A percentile compares a stretch with the other conserved stretches of the same genome.
phyloP scores from a whole-genome alignment of 202 grass and related monocot genomes.

The Schoenoplectus triqueter region DNA sequence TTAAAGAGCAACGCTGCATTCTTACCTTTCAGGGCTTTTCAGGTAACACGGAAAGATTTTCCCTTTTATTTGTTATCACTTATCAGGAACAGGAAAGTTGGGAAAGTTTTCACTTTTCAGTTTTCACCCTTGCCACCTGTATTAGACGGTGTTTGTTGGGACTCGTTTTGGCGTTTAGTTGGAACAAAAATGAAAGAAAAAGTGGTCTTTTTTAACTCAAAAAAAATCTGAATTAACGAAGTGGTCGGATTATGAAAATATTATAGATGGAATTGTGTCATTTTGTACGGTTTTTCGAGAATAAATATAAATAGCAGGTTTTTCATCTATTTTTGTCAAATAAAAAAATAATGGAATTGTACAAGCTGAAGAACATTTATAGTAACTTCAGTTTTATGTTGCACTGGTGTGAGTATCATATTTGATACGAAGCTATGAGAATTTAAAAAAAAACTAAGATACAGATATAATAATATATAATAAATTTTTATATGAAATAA shows the following conservation, averaged over 20 bases:
- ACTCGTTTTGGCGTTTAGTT: neutral
- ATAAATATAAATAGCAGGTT: too few species aligned
- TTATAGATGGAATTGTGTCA: neutral
- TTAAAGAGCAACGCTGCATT: conserved; percentile 6
- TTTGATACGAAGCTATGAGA: too few species aligned
- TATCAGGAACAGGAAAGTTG: neutral
- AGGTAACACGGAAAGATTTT: neutral
- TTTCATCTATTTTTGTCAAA: too few species aligned
- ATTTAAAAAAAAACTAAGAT: too few species aligned
- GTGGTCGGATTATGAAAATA: neutral
- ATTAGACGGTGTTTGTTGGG: neutral
- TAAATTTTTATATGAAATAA: too few species aligned
- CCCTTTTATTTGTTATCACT: neutral
- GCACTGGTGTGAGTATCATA: too few species aligned
- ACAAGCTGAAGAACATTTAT: too few species aligned
- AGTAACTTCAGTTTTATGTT: too few species aligned
- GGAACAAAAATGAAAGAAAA: neutral
- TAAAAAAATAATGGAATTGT: too few species aligned
- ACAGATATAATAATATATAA: too few species aligned
- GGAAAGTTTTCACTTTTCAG: neutral
- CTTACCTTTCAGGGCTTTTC: neutral
- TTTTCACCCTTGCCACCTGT: neutral
- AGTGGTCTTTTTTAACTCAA: neutral
- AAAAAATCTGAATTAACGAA: neutral
- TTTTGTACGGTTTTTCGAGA: too few species aligned